Evolutionary conservation across 2,329 filamentous ascomycete species (phyloP).

Genomic region (Hysterium pulicare): DNA sequence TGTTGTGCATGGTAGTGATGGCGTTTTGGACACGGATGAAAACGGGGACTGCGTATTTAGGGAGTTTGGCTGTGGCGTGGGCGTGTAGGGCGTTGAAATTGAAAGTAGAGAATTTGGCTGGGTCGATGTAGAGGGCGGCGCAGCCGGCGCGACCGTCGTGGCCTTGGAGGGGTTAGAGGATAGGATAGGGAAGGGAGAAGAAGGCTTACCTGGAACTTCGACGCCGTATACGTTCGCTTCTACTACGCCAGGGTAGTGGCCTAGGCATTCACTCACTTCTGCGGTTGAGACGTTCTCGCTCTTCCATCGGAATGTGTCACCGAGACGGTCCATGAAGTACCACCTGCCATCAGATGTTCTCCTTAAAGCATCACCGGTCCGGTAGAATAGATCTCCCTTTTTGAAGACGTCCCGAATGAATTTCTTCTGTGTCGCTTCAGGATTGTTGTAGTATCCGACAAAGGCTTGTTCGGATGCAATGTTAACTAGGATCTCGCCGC

Average conservation of each 20-base stretch:
- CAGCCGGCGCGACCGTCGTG: constrained; percentile 53
- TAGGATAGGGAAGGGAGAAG: neutral
- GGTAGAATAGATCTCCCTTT: constrained; percentile 48
- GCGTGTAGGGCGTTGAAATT: constrained; percentile 57
- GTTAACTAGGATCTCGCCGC: constrained; percentile 72
- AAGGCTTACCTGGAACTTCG: constrained; percentile 34
- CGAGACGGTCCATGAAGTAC: constrained; percentile 49
- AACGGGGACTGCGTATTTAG: constrained; percentile 71
- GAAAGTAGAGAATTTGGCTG: constrained; percentile 44
- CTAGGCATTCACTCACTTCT: constrained; percentile 46
- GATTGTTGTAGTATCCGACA: constrained; percentile 67
- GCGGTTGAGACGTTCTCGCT: constrained; percentile 49
- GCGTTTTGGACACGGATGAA: constrained; percentile 63
- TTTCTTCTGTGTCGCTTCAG: constrained; percentile 60
- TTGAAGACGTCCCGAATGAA: constrained; percentile 47
- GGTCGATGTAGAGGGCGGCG: constrained; percentile 57
- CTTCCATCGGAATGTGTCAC: constrained; percentile 52
- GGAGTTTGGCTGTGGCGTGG: constrained; percentile 58
- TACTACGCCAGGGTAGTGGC: constrained; percentile 42
- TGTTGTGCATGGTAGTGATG: constrained; percentile 65
- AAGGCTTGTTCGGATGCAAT: constrained; percentile 58
- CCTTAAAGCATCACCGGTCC: constrained; percentile 47
- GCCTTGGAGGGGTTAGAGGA: constrained; percentile 6
- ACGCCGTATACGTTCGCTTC: constrained; percentile 51
- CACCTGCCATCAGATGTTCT: constrained; percentile 44